Percentiles rank a stretch among this genome's conserved stretches.
phyloP scores from a whole-genome alignment of 1,139 yeast species.

The Suhomyces choctaworum region DNA sequence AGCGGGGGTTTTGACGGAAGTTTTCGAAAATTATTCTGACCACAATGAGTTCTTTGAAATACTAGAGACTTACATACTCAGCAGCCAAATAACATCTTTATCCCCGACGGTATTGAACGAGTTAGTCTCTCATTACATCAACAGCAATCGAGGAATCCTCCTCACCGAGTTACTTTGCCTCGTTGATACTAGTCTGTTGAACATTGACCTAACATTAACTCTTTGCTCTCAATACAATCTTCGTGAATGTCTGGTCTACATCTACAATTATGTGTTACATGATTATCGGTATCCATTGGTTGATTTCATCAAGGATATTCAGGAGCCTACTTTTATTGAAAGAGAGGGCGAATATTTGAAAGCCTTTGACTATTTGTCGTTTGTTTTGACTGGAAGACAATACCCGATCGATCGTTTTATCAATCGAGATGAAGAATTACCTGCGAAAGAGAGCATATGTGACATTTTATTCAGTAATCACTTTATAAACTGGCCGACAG shows the following conservation, averaged over 20 bases:
- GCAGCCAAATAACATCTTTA: conserved; percentile 45
- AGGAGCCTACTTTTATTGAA: conserved; percentile 1
- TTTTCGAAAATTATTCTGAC: conserved; percentile 50
- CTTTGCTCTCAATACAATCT: conserved; percentile 57
- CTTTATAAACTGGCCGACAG: conserved; percentile 47
- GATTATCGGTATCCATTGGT: conserved; percentile 71
- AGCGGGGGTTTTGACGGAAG: conserved; percentile 47
- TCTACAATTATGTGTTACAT: conserved; percentile 63
- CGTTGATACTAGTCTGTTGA: conserved; percentile 64
- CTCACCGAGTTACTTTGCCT: conserved; percentile 68
- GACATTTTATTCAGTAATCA: conserved; percentile 52
- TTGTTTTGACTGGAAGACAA: conserved; percentile 70
- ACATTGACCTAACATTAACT: conserved; percentile 66
- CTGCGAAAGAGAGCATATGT: conserved; percentile 52
- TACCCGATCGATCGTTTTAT: conserved; percentile 68
- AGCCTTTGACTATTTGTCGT: conserved; percentile 64
- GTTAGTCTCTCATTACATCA: conserved; percentile 53
- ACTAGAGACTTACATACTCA: conserved; percentile 53
- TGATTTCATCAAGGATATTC: conserved; percentile 47
- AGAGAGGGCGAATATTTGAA: conserved; percentile 27
- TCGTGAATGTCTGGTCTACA: conserved; percentile 60
- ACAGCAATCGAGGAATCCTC: conserved; percentile 40
- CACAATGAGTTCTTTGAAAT: conserved; percentile 46
- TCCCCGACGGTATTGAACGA: conserved; percentile 65
- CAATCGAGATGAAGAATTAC: conserved; percentile 21